A percentile compares a stretch with the other conserved stretches of the same genome.
These are phyloP conservation scores for Xylaria multiplex DNA, from an alignment of 2,329 filamentous ascomycete species.

Conservation along the genomic window DNA sequence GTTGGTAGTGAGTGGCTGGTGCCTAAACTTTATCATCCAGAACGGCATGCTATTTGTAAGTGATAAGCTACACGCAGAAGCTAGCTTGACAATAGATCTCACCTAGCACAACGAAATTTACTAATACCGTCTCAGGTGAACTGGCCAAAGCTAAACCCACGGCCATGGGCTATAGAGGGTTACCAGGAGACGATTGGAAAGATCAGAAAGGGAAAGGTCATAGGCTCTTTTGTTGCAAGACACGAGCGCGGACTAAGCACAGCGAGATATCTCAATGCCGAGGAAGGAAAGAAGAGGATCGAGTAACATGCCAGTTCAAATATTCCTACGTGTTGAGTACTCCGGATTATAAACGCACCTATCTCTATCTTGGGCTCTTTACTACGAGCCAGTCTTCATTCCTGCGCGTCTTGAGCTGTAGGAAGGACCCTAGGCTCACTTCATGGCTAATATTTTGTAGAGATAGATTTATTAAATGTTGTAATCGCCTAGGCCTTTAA, in stretches of 20 bases:
- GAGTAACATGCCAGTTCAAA: slow-evolving; percentile 62
- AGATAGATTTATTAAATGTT: slow-evolving; percentile 26
- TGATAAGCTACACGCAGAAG: slow-evolving; percentile 41
- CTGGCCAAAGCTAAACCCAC: slow-evolving; percentile 96
- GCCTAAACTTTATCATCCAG: slow-evolving; percentile 77
- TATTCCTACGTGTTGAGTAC: background rate
- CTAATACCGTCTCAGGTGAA: slow-evolving; percentile 75
- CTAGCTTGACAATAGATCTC: background rate
- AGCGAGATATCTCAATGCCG: slow-evolving; percentile 82
- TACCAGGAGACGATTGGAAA: slow-evolving; percentile 87
- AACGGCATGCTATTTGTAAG: slow-evolving; percentile 96
- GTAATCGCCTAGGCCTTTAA: slow-evolving; percentile 25
- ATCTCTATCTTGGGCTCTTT: background rate
- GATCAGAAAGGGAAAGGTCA: slow-evolving; percentile 81
- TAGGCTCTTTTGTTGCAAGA: slow-evolving; percentile 77
- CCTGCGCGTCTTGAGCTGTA: background rate
- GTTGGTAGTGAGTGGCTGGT: slow-evolving; percentile 75
- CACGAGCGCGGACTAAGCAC: slow-evolving; percentile 89
- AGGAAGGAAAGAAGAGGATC: slow-evolving; percentile 98
- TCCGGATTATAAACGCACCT: background rate
- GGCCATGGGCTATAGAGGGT: slow-evolving; percentile 85
- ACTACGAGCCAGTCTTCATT: background rate
- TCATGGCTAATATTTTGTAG: slow-evolving; percentile 9
- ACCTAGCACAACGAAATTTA: background rate
- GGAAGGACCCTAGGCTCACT: background rate